Percentiles rank a stretch among this genome's conserved stretches.
Conservation (phyloP, 2,329 filamentous ascomycete species). For the Bipolaris victoriae region DNA sequence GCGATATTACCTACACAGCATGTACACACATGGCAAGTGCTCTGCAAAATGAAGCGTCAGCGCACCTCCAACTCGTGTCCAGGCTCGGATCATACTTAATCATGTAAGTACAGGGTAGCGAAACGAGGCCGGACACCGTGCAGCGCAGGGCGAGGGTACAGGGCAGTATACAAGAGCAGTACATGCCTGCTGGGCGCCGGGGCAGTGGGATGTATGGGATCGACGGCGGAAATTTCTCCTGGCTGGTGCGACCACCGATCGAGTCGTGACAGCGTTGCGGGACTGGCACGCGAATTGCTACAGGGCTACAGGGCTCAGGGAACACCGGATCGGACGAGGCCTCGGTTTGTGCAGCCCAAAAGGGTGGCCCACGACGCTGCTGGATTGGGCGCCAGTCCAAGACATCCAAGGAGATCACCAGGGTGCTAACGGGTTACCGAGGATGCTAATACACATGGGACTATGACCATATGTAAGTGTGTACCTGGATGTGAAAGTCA, state of each 20-base stretch:
- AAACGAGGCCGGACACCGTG: conserved; percentile 5
- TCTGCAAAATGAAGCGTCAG: background rate
- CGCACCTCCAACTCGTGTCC: background rate
- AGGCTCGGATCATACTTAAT: conserved; percentile 4
- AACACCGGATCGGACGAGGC: conserved; percentile 3
- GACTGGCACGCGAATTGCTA: conserved; percentile 14
- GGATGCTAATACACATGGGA: background rate
- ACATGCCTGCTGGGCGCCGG: background rate
- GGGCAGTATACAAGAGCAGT: conserved; percentile 21
- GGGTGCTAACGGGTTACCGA: conserved; percentile 16
- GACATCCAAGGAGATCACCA: conserved; percentile 25
- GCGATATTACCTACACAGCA: background rate
- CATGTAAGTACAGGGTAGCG: conserved; percentile 12
- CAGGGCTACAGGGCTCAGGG: conserved; percentile 8
- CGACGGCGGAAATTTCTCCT: conserved; percentile 16
- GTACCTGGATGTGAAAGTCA: conserved; percentile 18
- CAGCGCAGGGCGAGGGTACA: conserved; percentile 12
- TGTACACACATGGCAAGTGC: background rate
- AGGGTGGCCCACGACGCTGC: conserved; percentile 10
- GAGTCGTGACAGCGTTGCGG: conserved; percentile 17
- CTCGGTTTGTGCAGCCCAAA: conserved; percentile 14
- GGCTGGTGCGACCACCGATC: conserved; percentile 27
- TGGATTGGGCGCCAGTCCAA: conserved; percentile 20
- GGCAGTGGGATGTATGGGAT: conserved; percentile 24
- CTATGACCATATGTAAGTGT: too few relatives aligned